Conservation (phyloP, 2,329 filamentous ascomycete genomes). For the Fusarium nelsonii region DNA sequence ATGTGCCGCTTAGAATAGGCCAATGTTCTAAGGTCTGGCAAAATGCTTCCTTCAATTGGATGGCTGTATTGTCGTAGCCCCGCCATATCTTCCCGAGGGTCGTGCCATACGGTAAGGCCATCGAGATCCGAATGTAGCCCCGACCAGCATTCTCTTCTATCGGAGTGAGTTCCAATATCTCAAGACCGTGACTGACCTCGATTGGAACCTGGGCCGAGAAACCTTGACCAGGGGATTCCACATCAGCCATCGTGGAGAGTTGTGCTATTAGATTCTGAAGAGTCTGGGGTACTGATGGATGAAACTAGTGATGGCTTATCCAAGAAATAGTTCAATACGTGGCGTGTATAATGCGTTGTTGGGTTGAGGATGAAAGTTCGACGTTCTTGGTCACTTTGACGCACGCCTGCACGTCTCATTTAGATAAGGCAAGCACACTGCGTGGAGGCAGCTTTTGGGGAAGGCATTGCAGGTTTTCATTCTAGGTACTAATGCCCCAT, state of each 20-base stretch:
- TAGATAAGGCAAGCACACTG: not conserved
- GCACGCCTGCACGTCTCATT: not conserved
- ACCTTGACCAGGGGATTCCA: no score
- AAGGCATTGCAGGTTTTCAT: no score
- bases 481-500: not conserved
- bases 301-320: not conserved
- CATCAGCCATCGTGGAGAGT: conserved; percentile 3
- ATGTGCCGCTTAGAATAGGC: conserved; percentile 33
- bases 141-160: conserved; percentile 33
- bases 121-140: conserved; percentile 35
- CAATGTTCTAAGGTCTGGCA: conserved; percentile 22
- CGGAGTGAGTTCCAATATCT: conserved; percentile 25
- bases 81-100: not conserved
- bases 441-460: not conserved
- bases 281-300: not conserved
- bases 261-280: not conserved
- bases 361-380: not conserved
- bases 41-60: conserved; percentile 5
- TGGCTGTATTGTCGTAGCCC: not conserved
- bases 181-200: no score
- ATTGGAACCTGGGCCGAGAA: no score
- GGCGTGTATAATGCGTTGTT: not conserved
- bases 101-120: conserved; percentile 11
- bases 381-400: not conserved
- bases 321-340: not conserved